Evolutionary conservation across 225 moss, liverwort and hornwort genomes (phyloP), one percentile per base, ranked within the genome.

Genomic region (Rhytidiadelphus loreus): DNA sequence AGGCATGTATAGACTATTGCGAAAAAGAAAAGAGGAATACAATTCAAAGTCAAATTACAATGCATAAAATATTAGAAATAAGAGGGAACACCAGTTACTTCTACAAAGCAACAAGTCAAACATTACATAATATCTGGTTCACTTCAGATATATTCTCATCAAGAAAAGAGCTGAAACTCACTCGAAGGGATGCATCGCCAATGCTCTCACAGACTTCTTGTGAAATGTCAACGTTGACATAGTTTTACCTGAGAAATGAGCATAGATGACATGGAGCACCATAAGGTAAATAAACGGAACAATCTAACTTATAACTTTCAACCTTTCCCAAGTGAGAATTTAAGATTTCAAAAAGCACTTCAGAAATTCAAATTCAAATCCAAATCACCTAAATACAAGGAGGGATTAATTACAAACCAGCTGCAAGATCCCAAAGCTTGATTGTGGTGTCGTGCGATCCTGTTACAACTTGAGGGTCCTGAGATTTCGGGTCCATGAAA

Each of bases 101-200:
- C 58, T 62, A 78, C 30, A 87, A 62, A 41, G 26, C 29, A 85
- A 52, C 58, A 57, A 88, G 76, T 16, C 53, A 70, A 75, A 84
- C 53, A 66, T 56, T 68, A 39, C 39, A 80, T 29, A 68, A 48
- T 48, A 83, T 52, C 79, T 14, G 28, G 41, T 15, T 77, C 76
- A 57, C 77, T 65, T 73, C 44, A 90, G 48, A 74, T 52, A 66
- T 44, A 58, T 25, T 35, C 37, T 68, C 72, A 86, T 71, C 69
- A 70, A 77, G 71, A 82, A 90, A 84, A 82, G 52, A 56, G 60
- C 13, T 88, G 64, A 62, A 89, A 96, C 98, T 93, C 93, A 98
- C 98, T 99, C 98, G 43, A 99, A 99, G 46, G 98, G 98, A 95
- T 99, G 98, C 97, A 99, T 94, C 33, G 98, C 97, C 86, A 97